Evolutionary conservation across 2,329 filamentous ascomycete genomes (phyloP).

Genomic region (Diaporthe sp.): DNA sequence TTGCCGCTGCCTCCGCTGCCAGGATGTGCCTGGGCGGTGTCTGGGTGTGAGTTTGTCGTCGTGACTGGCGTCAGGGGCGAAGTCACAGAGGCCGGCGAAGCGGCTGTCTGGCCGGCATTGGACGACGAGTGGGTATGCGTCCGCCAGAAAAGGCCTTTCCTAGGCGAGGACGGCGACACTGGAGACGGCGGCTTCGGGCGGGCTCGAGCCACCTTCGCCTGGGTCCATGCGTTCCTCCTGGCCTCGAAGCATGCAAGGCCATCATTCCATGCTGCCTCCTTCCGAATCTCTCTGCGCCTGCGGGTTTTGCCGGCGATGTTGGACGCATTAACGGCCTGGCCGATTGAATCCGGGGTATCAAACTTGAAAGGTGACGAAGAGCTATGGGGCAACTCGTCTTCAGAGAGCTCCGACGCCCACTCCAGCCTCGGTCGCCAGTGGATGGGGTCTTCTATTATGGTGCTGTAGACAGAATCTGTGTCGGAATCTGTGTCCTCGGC

Average conservation of each 20-base stretch:
- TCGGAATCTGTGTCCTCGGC: constrained; percentile 59
- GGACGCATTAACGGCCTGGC: constrained; percentile 56
- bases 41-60: constrained; percentile 30
- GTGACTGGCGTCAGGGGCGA: constrained; percentile 48
- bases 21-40: constrained; percentile 15
- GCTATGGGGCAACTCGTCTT: constrained; percentile 56
- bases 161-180: constrained; percentile 59
- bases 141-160: constrained; percentile 62
- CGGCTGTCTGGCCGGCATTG: constrained; percentile 48
- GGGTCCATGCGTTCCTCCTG: constrained; percentile 87
- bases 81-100: constrained; percentile 41
- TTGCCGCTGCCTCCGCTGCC: constrained; percentile 34
- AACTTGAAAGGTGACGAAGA: constrained; percentile 65
- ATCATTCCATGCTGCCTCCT: constrained; percentile 83
- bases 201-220: constrained; percentile 74
- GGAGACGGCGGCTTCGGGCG: constrained; percentile 61
- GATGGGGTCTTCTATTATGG: constrained; percentile 67
- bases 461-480: constrained; percentile 68
- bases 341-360: constrained; percentile 64
- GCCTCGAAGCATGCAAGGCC: constrained; percentile 85
- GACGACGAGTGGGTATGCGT: constrained; percentile 59
- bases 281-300: constrained; percentile 69
- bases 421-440: constrained; percentile 67
- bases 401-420: constrained; percentile 71
- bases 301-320: constrained; percentile 66